Evolutionary conservation across 2,329 filamentous ascomycete species (phyloP).

Genomic region (Fusarium sp.): DNA sequence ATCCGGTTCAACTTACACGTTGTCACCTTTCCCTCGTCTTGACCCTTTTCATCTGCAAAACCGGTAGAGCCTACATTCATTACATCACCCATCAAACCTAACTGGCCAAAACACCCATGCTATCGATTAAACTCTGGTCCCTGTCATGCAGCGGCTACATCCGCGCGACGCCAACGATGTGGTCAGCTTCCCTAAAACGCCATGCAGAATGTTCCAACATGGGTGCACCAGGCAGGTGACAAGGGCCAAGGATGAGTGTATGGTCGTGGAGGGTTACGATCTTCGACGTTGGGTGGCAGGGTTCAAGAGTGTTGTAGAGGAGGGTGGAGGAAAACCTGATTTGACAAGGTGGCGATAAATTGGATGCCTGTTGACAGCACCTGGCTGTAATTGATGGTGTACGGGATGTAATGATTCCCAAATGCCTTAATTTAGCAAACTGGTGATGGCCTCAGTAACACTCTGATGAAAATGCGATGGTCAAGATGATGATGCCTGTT

Average conservation of each 20-base stretch:
- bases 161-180: neutral
- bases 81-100: slow-evolving; percentile 46
- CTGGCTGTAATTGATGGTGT: neutral
- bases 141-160: slow-evolving; percentile 39
- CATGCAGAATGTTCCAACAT: slow-evolving; percentile 43
- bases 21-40: slow-evolving; percentile 58
- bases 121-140: slow-evolving; percentile 48
- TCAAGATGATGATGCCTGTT: neutral
- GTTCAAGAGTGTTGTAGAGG: slow-evolving; percentile 10
- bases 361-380: neutral
- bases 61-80: slow-evolving; percentile 40
- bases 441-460: neutral
- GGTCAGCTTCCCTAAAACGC: slow-evolving; percentile 34
- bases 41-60: slow-evolving; percentile 54
- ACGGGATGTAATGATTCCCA: neutral
- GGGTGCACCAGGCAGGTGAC: slow-evolving; percentile 32
- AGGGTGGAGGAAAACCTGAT: neutral
- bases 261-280: slow-evolving; percentile 27
- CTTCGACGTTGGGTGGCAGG: slow-evolving; percentile 24
- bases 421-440: neutral
- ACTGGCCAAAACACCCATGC: slow-evolving; percentile 48
- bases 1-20: slow-evolving; percentile 25
- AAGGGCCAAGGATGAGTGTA: slow-evolving; percentile 27
- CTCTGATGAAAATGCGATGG: neutral
- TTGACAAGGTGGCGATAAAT: neutral